Base-by-base conservation (phyloP, 2,329 filamentous ascomycete species). In the Ploettnerulaceae sp. region DNA sequence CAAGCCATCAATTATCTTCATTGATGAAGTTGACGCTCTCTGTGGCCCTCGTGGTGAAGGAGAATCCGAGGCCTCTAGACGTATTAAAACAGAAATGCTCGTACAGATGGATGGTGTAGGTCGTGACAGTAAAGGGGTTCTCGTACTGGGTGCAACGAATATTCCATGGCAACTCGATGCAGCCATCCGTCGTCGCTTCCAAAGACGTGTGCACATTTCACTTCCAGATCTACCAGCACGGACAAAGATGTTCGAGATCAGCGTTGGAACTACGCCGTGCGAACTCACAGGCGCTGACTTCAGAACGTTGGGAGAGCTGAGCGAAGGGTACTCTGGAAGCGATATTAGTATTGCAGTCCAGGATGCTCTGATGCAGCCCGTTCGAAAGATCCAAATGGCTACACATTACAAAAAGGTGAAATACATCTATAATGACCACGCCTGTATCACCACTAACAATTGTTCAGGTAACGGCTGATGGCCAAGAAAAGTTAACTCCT, bases 101-200 rank as follows among this genome's bases (percentile, higher is more conserved):
- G 91, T 98, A 14, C 93, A 98, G 69, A 98, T 98, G 93, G 93
- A 98, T 61, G 94, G 93, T 69, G 93, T 98, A 7, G 94, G 93
- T 53, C 91, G 94, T 54, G 93, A 98, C 68, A 91, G 86, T 53
- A 89, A 86, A 61, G 93, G 91, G 15, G 91, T 98, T 7, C 74
- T 98, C 18, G 94, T 98, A 31, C 79, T 98, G 3, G 93, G 93
- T 51, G 93, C 93, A 44, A 98, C 93, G 47, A 98, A 98, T 66
- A 97, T 98, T 53, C 93, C 93, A 14, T 98, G 93, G 93, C 91
- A 98, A 73, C 77, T 98, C 38, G 93, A 98, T 66, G 86, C 89
- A 8, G 93, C 93, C 58, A 98, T 98, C 60, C 84, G 93, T 58
- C 81, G 93, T 67, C 88, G 93, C 63, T 98, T 98, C 73, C 94